Base-by-base conservation (phyloP, 2,329 filamentous ascomycete genomes). In the Talaromyces amestolkiae region DNA sequence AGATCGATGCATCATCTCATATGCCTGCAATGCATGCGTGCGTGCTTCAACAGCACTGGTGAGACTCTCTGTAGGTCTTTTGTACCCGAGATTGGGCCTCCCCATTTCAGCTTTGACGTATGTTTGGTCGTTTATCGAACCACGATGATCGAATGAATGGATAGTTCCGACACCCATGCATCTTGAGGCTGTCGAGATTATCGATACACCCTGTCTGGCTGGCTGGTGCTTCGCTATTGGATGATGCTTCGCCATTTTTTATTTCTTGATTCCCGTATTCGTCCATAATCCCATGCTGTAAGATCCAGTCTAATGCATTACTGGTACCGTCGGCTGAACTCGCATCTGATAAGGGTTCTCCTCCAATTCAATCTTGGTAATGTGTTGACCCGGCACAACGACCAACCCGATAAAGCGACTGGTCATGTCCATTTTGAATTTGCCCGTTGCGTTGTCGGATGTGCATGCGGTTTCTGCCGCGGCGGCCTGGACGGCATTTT, bases 401-500 rank as follows among this genome's bases (percentile, higher is more conserved):
- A 99, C 88, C 31, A 98, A 80, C 0, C 95, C 95, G 24, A 99
- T 86, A 74, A 92, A 96, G 63, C 95, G 87, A 70, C 91, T 93
- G 31, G 87, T 90, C 88, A 96, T 91, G 71, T 92, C 86, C 63
- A 91, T 78, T 68, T 84, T 86, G 64, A 90, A 74, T 63, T 78
- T 66, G 35, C 49, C 60, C n/a, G 51, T 35, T 3, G 27, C 27
- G 13, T 54, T 22, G 11, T 78, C 82, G 24, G 61, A 24, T 35
- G 61, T 27, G 39, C 51, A 56, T 1, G 51, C 27, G 9, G 61
- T 37, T 33, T 35, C 51, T 45, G 61, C 51, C 24, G 76, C 77
- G 24, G 76, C 77, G 67, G 84, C 73, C 65, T 72, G 75, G 39
- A 82, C 77, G 2, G 80, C 79, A 11, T 83, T 79, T 19, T 79